These are phyloP conservation scores for Heliamphora pulchella DNA, from an alignment of 179 eudicot genomes.

Conservation along the genomic window DNA sequence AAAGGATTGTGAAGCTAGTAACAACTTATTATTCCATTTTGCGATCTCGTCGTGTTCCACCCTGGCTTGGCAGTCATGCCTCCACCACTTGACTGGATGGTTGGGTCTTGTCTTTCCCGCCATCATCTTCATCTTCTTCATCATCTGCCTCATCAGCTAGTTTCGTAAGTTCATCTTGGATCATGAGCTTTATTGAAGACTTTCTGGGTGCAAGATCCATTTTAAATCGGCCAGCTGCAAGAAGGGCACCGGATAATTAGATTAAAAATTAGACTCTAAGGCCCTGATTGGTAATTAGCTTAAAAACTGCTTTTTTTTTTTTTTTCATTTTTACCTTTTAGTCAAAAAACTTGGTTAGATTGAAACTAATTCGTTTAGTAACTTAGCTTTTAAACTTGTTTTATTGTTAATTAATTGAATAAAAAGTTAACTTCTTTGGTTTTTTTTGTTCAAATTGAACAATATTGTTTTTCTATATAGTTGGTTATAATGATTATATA, in stretches of 20 bases:
- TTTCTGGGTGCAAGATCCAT: constrained; percentile 58
- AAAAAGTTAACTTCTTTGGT: too few relatives aligned
- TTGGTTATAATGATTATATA: too few relatives aligned
- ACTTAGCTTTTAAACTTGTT: too few relatives aligned
- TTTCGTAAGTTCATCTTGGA: constrained; percentile 77
- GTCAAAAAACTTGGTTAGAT: too few relatives aligned
- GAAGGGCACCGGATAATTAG: neutral
- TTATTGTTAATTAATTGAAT: too few relatives aligned
- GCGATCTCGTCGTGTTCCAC: neutral
- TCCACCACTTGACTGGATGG: constrained; percentile 35
- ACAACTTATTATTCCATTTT: neutral
- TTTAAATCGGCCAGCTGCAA: constrained; percentile 52
- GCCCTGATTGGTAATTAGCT: too few relatives aligned
- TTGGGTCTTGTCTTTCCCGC: constrained; percentile 33
- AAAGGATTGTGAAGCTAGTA: neutral
- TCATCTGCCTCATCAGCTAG: constrained; percentile 65
- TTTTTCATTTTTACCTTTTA: too few relatives aligned
- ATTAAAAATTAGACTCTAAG: neutral
- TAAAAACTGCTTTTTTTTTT: too few relatives aligned
- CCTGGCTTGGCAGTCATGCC: constrained; percentile 22
- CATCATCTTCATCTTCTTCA: constrained; percentile 54
- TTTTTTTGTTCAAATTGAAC: too few relatives aligned
- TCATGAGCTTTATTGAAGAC: constrained; percentile 62
- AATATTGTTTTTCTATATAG: too few relatives aligned
- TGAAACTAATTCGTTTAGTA: too few relatives aligned